phyloP scores from a whole-genome alignment of 1,284 basidiomycete species.

The Ganoderma boninense region DNA sequence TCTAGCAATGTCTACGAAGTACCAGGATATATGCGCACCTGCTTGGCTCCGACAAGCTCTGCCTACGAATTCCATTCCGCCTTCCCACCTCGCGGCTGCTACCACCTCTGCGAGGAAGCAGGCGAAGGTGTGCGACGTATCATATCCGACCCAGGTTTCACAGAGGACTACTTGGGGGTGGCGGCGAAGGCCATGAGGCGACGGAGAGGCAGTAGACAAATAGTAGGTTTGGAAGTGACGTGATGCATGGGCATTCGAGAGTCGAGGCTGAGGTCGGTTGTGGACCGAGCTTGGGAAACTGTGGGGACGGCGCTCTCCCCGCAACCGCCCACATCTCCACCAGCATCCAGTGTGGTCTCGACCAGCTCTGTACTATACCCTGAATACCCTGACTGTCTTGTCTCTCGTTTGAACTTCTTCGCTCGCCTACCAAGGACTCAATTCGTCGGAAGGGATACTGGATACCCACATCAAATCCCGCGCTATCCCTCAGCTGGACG shows the following conservation, averaged over 20 bases:
- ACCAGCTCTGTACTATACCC: conserved; percentile 33
- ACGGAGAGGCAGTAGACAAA: neutral
- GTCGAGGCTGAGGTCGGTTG: neutral
- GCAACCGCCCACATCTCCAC: conserved; percentile 18
- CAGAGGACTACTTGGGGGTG: neutral
- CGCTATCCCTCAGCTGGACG: conserved; percentile 5
- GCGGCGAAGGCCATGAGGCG: neutral
- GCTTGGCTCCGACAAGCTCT: neutral
- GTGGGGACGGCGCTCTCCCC: conserved; percentile 28
- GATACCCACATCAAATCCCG: conserved; percentile 27
- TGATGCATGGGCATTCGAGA: neutral
- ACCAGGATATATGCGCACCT: neutral
- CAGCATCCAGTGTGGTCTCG: conserved; percentile 17
- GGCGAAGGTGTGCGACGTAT: too few relatives aligned
- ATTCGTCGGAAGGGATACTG: conserved; percentile 6
- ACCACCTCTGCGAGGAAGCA: too few relatives aligned
- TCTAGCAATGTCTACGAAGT: neutral
- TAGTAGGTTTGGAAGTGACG: neutral
- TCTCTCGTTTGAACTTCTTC: conserved; percentile 16
- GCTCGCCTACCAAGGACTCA: conserved; percentile 5
- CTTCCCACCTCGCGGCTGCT: too few relatives aligned
- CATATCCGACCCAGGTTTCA: neutral
- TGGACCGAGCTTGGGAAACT: neutral
- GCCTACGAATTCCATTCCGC: neutral
- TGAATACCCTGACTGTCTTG: conserved; percentile 16